Percentiles rank a stretch among this genome's conserved stretches.
Evolutionary conservation across 768 basidiomycete genomes (phyloP).

Genomic region (Megacollybia marginata): DNA sequence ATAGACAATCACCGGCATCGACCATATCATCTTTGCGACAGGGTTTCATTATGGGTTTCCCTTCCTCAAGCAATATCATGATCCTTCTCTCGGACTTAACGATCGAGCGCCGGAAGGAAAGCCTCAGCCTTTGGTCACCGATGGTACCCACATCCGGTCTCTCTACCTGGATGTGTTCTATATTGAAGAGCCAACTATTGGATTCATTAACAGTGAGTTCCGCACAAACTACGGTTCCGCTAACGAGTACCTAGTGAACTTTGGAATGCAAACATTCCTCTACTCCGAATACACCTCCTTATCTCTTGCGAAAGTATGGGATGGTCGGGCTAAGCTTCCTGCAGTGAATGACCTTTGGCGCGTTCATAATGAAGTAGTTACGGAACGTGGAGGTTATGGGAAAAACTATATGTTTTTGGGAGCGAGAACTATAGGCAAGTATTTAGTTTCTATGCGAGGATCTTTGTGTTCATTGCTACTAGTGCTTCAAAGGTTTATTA

Average conservation of each 20-base stretch:
- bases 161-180: constrained; percentile 34
- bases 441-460: neutral
- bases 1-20: constrained; percentile 25
- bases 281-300: constrained; percentile 28
- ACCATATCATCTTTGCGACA: constrained; percentile 29
- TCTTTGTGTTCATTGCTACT: neutral
- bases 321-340: constrained; percentile 26
- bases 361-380: constrained; percentile 21
- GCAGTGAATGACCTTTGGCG: constrained; percentile 24
- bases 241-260: constrained; percentile 22
- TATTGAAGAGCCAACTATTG: constrained; percentile 37
- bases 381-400: constrained; percentile 27
- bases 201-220: constrained; percentile 28
- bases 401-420: constrained; percentile 29
- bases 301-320: constrained; percentile 31
- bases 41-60: constrained; percentile 40
- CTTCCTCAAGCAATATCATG: constrained; percentile 34
- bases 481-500: constrained; percentile 25
- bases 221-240: too few species aligned
- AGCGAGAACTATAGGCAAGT: constrained; percentile 19
- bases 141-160: constrained; percentile 32
- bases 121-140: constrained; percentile 28
- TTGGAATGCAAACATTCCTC: constrained; percentile 31
- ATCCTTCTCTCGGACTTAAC: constrained; percentile 15
- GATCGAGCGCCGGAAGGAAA: constrained; percentile 13